Percentiles rank a stretch among this genome's conserved stretches.
Conservation (phyloP, 345 rosid species). For the Gossypium rotundifolium region DNA sequence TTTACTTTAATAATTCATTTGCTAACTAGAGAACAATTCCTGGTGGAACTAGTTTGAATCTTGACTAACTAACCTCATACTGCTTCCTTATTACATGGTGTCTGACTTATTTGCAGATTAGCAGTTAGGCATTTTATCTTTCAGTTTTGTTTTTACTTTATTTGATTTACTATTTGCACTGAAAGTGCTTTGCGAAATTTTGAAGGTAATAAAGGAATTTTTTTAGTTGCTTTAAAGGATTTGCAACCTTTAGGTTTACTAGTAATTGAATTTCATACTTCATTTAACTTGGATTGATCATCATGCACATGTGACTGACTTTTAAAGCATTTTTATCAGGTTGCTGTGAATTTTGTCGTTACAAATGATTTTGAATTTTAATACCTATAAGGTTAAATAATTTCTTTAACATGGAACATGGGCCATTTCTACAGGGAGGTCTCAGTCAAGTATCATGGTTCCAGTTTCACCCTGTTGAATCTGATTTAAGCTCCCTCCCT, state of each 20-base stretch:
- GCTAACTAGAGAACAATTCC: neutral
- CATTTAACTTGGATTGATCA: neutral
- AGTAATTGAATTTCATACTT: no score
- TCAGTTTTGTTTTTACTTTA: neutral
- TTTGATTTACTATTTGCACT: neutral
- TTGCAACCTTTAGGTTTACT: neutral
- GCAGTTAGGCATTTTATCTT: neutral
- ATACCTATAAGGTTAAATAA: neutral
- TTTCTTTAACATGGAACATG: neutral
- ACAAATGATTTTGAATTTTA: neutral
- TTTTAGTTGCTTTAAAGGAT: neutral
- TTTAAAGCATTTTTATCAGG: neutral
- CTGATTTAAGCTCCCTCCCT: conserved; percentile 58
- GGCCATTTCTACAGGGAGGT: conserved; percentile 54
- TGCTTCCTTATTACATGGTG: neutral
- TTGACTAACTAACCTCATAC: neutral
- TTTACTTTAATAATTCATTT: neutral
- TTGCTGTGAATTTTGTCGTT: neutral
- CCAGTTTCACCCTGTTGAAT: conserved; percentile 86
- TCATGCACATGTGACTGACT: neutral
- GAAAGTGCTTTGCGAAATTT: neutral
- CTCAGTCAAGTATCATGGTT: conserved; percentile 88
- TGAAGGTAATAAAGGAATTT: neutral
- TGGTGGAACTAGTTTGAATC: neutral
- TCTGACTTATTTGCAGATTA: no score